Percentiles rank a stretch among this genome's conserved stretches.
phyloP scores from a whole-genome alignment of 305 asterid species.

The Fraxinus nigra region DNA sequence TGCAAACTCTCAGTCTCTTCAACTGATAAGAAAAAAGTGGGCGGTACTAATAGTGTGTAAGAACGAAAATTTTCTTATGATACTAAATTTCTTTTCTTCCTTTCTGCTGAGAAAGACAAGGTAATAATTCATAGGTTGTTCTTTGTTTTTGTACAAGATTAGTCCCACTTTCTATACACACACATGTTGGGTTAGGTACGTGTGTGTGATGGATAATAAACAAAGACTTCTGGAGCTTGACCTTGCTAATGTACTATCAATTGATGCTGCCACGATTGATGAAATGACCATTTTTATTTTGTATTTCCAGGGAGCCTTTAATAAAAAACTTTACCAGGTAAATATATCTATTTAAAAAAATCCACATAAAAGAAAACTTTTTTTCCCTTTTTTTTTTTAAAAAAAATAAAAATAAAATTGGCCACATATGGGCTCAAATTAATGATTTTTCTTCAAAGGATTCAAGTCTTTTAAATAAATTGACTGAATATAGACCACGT shows the following conservation, averaged over 20 bases:
- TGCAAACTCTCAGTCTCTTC: slow-evolving; percentile 18
- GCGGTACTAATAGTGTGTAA: slow-evolving; percentile 11
- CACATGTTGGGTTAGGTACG: slow-evolving; percentile 16
- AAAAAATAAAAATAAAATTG: too few species aligned
- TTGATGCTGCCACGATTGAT: slow-evolving; percentile 19
- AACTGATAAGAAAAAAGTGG: slow-evolving; percentile 33
- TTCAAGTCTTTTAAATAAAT: not conserved
- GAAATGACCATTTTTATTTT: not conserved
- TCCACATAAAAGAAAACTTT: not conserved
- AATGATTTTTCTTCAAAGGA: too few species aligned
- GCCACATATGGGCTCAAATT: too few species aligned
- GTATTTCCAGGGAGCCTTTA: not conserved
- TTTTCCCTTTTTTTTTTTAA: too few species aligned
- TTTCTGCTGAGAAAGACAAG: slow-evolving; percentile 17
- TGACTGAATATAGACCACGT: too few species aligned
- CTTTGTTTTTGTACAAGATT: slow-evolving; percentile 1
- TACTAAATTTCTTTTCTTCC: slow-evolving; percentile 6
- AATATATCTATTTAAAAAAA: too few species aligned
- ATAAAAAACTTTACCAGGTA: not conserved
- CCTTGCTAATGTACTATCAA: not conserved
- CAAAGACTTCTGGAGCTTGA: not conserved
- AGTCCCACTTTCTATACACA: not conserved
- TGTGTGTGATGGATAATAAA: not conserved
- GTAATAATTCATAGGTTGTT: slow-evolving; percentile 24
- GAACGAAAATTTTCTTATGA: not conserved